Conservation (phyloP, 805 yeast species). For the Ogataea dorogensis region DNA sequence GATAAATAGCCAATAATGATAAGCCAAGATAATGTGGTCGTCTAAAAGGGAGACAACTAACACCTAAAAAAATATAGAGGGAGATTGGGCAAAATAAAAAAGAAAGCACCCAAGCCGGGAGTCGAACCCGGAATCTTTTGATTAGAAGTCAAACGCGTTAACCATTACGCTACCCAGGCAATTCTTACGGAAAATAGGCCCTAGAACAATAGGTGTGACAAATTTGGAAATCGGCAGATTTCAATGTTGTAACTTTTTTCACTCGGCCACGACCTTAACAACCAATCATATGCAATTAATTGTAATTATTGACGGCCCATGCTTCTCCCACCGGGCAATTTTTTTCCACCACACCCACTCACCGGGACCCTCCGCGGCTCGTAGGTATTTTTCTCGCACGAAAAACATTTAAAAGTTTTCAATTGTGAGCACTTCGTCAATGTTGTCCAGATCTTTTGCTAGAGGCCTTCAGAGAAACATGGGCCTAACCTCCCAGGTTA, state of each 20-base stretch:
- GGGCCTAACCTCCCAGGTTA: slow-evolving; percentile 35
- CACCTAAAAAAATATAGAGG: not conserved
- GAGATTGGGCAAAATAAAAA: slow-evolving; percentile 7
- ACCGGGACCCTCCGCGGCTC: slow-evolving; percentile 5
- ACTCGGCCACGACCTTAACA: slow-evolving; percentile 1
- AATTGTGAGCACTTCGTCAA: slow-evolving; percentile 15
- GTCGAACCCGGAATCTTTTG: slow-evolving; percentile 67
- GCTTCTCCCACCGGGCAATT: slow-evolving; percentile 5
- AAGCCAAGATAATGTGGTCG: slow-evolving; percentile 1
- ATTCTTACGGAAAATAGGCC: not conserved
- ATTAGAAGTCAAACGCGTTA: slow-evolving; percentile 67
- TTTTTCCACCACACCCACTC: slow-evolving; percentile 9
- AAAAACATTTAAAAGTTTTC: slow-evolving; percentile 14
- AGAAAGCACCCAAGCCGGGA: slow-evolving; percentile 43
- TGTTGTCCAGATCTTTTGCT: slow-evolving; percentile 34
- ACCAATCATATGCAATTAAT: slow-evolving; percentile 11
- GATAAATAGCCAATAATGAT: slow-evolving; percentile 2
- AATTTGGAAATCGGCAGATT: no score
- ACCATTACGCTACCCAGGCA: slow-evolving; percentile 65
- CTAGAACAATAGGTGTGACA: not conserved
- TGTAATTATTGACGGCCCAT: slow-evolving; percentile 9
- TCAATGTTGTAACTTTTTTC: no score
- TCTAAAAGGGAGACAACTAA: slow-evolving; percentile 1
- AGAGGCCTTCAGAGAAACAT: slow-evolving; percentile 30
- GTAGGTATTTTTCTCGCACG: slow-evolving; percentile 6